phyloP scores from a whole-genome alignment of 1,284 basidiomycete genomes.

The Coniferiporia weirii region DNA sequence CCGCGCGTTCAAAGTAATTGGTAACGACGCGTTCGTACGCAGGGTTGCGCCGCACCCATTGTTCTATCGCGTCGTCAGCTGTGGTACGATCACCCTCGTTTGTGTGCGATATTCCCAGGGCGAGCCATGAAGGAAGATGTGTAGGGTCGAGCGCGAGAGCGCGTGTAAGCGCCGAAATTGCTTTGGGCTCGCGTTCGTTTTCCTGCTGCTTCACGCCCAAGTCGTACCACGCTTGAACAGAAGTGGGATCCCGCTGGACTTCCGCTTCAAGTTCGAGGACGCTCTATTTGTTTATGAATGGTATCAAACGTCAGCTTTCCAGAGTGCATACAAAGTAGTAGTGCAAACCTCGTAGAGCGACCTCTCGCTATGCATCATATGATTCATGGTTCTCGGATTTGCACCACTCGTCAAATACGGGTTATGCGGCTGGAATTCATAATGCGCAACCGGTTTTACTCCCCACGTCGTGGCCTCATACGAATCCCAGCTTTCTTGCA shows the following conservation, averaged over 20 bases:
- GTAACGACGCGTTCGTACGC: constrained; percentile 49
- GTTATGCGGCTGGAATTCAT: constrained; percentile 80
- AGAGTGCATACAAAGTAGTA: neutral
- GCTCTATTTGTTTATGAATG: constrained; percentile 44
- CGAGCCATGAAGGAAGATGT: constrained; percentile 82
- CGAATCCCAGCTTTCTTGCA: constrained; percentile 83
- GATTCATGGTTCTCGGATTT: constrained; percentile 45
- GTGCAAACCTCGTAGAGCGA: constrained; percentile 54
- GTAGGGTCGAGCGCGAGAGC: constrained; percentile 79
- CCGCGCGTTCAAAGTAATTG: constrained; percentile 31
- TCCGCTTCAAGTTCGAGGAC: constrained; percentile 88
- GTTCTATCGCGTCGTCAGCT: constrained; percentile 74
- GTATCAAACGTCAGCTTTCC: neutral
- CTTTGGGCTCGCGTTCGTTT: constrained; percentile 92
- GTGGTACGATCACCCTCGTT: constrained; percentile 80
- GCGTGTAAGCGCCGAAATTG: constrained; percentile 80
- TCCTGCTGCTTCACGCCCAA: constrained; percentile 98
- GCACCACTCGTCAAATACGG: constrained; percentile 67
- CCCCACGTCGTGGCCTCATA: constrained; percentile 69
- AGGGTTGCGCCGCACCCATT: constrained; percentile 71
- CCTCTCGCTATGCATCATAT: constrained; percentile 44
- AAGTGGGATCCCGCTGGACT: constrained; percentile 73
- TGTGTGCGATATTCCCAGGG: constrained; percentile 87
- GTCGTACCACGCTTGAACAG: constrained; percentile 81
- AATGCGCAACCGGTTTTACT: constrained; percentile 52